Percentiles rank a stretch among this genome's conserved stretches.
phyloP scores from a whole-genome alignment of 1,139 yeast species.

The Meyerozyma sp. region DNA sequence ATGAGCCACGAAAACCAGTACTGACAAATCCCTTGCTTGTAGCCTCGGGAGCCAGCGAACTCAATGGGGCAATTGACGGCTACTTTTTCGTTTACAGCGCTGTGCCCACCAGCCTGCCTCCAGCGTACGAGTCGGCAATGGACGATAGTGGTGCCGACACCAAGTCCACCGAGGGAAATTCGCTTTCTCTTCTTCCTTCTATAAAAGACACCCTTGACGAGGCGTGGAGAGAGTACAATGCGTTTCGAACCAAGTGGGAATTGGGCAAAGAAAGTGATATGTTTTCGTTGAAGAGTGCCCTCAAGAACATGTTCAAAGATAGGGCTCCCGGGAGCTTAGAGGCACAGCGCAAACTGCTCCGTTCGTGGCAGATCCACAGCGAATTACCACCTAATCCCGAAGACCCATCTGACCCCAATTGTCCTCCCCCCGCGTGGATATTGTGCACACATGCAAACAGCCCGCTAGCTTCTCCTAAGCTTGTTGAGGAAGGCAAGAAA shows the following conservation, averaged over 20 bases:
- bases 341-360: constrained; percentile 10
- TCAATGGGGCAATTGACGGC: constrained; percentile 71
- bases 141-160: not conserved
- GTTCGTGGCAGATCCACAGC: constrained; percentile 10
- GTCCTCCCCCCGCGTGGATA: constrained; percentile 65
- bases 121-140: constrained; percentile 35
- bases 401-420: constrained; percentile 43
- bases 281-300: constrained; percentile 51
- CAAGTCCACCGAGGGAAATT: constrained; percentile 19
- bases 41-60: constrained; percentile 73
- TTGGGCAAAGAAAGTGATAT: constrained; percentile 62
- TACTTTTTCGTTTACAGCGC: constrained; percentile 66
- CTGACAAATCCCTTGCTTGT: constrained; percentile 64
- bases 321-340: constrained; percentile 19
- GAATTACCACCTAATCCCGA: constrained; percentile 17
- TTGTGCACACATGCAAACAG: constrained; percentile 58
- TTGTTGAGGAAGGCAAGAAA: constrained; percentile 50
- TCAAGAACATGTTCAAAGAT: constrained; percentile 54
- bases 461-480: constrained; percentile 50
- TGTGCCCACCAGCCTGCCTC: constrained; percentile 54
- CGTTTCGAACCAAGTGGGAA: constrained; percentile 51
- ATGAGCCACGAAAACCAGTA: constrained; percentile 60
- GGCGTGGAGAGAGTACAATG: constrained; percentile 67
- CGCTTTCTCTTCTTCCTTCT: constrained; percentile 41
- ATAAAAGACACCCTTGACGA: constrained; percentile 55